Base-by-base conservation (phyloP, 1,284 basidiomycete genomes). In the Tremellales sp. region DNA sequence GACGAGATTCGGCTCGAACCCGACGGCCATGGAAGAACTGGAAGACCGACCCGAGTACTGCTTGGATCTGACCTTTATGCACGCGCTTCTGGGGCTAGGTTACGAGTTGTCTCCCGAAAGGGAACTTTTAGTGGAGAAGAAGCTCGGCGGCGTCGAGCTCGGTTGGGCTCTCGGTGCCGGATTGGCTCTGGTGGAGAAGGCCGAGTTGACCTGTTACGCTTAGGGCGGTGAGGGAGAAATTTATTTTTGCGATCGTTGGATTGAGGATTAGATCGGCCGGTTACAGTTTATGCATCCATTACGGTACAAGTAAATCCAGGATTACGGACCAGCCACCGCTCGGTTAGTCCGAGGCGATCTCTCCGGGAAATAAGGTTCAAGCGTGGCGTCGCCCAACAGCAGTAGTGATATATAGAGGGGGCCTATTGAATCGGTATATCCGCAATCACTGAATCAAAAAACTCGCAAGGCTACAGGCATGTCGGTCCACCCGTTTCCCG, bases 51-150 rank as follows among this genome's bases (percentile, higher is more conserved):
- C 94, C 0, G 94, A 97, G 75, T 90, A 85, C 76, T 98, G 94
- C 72, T 78, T 97, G 38, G 94, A 98, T 73, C 71, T 97, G 64
- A 97, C 90, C 28, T 98, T 93, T 70, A 91, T 94, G 89, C 83
- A 95, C 66, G 84, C 81, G 29, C 71, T 98, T 51, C 73, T 98
- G 43, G 79, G 85, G 47, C 76, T 93, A 0, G 77, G 87, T 39
- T 89, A 93, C 72, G 90, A 91, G 75, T 83, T 94, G 65, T 75
- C 72, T 19, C 81, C 80, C 32, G 76, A 74, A 31, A 72, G 87
- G 53, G 77, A 82, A 56, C 79, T 93, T 31, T 76, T 78, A 70
- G 80, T 92, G 32, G 93, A 84, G 61, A 97, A 97, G 78, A 84
- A 87, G 78, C 79, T 98, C 38, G 79, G 79, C 22, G 89, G 85